These are phyloP conservation scores for Sungouiella blattae DNA, from an alignment of 805 yeast genomes.

Conservation along the genomic window DNA sequence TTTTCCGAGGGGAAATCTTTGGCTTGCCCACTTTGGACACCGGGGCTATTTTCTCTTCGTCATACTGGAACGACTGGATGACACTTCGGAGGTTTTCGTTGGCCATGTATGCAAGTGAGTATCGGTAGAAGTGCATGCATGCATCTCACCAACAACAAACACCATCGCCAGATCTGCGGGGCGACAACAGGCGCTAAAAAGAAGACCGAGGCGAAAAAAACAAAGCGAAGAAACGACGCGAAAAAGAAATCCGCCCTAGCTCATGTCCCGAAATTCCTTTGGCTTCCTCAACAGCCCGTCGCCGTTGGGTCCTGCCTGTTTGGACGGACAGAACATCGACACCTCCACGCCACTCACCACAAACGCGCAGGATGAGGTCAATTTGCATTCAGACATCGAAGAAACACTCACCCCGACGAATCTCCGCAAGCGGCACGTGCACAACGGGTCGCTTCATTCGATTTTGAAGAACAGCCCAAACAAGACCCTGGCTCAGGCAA, in stretches of 20 bases:
- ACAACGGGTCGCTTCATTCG: slow-evolving; percentile 4
- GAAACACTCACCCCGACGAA: too few species aligned
- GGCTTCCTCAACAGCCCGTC: too few species aligned
- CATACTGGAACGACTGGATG: slow-evolving; percentile 12
- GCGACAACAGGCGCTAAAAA: too few species aligned
- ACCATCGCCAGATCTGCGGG: not conserved
- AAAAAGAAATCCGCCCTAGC: too few species aligned
- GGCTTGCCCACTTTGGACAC: slow-evolving; percentile 1
- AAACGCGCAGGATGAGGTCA: too few species aligned
- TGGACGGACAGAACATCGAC: slow-evolving; percentile 6
- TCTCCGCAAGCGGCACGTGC: not conserved
- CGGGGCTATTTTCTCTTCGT: slow-evolving; percentile 3
- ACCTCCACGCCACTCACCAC: slow-evolving; percentile 18
- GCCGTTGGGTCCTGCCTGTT: slow-evolving; percentile 2
- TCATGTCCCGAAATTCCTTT: slow-evolving; percentile 7
- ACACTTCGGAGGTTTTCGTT: not conserved
- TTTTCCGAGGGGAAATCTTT: not conserved
- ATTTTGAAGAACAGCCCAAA: slow-evolving; percentile 8
- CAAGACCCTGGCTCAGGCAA: slow-evolving; percentile 2
- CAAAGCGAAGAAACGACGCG: too few species aligned
- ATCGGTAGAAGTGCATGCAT: not conserved
- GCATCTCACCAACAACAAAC: not conserved
- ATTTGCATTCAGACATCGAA: too few species aligned
- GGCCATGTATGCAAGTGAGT: slow-evolving; percentile 5
- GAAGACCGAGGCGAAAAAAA: too few species aligned